These are phyloP conservation scores for Kuraishia piskuri DNA, from an alignment of 805 yeast species.

Conservation along the genomic window DNA sequence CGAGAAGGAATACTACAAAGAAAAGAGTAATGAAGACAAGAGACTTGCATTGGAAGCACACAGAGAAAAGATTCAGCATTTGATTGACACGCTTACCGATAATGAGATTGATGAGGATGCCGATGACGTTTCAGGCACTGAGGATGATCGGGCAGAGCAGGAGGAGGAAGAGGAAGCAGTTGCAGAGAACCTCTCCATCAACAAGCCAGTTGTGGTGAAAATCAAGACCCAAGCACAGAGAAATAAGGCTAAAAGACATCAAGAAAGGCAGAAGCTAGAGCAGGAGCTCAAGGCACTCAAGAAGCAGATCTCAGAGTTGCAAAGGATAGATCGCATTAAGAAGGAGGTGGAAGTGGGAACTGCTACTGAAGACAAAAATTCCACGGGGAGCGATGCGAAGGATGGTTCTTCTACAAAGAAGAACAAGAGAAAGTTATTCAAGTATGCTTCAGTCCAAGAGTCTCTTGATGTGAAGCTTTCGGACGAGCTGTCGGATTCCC, in stretches of 20 bases:
- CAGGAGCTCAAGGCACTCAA: constrained; percentile 47
- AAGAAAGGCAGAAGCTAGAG: constrained; percentile 49
- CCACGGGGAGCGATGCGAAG: constrained; percentile 1
- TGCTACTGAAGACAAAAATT: background rate
- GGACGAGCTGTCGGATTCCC: constrained; percentile 79
- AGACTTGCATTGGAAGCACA: constrained; percentile 55
- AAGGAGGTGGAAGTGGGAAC: constrained; percentile 2
- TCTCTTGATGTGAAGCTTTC: constrained; percentile 74
- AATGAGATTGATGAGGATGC: constrained; percentile 38
- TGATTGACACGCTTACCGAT: constrained; percentile 57
- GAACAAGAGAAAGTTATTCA: constrained; percentile 29
- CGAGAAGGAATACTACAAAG: constrained; percentile 54
- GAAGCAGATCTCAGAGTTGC: constrained; percentile 49
- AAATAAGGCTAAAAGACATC: constrained; percentile 57
- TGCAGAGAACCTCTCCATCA: constrained; percentile 49
- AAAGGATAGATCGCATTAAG: constrained; percentile 39
- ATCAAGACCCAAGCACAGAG: constrained; percentile 74
- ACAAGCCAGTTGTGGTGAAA: constrained; percentile 58
- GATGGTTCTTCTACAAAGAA: constrained; percentile 9
- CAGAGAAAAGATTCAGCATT: constrained; percentile 50
- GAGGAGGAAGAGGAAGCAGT: constrained; percentile 25
- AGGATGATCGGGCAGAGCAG: constrained; percentile 21
- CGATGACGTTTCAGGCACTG: constrained; percentile 28
- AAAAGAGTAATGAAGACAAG: constrained; percentile 58
- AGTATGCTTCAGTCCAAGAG: constrained; percentile 30